A percentile compares a stretch with the other conserved stretches of the same genome.
These are phyloP conservation scores for Penicillium rolfsii DNA, from an alignment of 2,329 filamentous ascomycete genomes.

Conservation along the genomic window DNA sequence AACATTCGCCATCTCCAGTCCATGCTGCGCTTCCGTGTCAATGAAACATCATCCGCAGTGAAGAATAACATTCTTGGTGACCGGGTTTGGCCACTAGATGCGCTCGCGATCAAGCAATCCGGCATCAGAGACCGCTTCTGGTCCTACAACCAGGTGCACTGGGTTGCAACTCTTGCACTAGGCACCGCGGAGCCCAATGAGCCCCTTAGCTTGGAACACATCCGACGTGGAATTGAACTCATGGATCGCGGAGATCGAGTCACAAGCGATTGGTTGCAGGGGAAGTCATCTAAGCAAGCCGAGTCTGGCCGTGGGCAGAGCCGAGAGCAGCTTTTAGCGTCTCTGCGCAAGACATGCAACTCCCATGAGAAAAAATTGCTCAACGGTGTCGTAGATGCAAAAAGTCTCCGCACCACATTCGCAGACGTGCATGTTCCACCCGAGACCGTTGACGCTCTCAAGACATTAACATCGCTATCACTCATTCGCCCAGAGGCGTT, in stretches of 20 bases:
- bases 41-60: conserved; percentile 35
- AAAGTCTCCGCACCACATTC: conserved; percentile 84
- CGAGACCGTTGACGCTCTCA: conserved; percentile 84
- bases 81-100: conserved; percentile 37
- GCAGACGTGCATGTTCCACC: conserved; percentile 79
- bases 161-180: conserved; percentile 58
- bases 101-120: conserved; percentile 37
- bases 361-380: conserved; percentile 82
- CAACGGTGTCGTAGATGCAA: conserved; percentile 77
- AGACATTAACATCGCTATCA: conserved; percentile 85
- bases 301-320: conserved; percentile 40
- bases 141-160: conserved; percentile 64
- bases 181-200: conserved; percentile 52
- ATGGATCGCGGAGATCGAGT: conserved; percentile 48
- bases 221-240: conserved; percentile 40
- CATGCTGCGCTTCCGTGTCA: conserved; percentile 57
- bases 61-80: conserved; percentile 38
- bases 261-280: conserved; percentile 43
- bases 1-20: conserved; percentile 68
- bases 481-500: conserved; percentile 92
- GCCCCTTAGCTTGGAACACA: conserved; percentile 44
- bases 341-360: conserved; percentile 63
- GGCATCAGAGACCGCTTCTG: conserved; percentile 59
- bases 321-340: conserved; percentile 50
- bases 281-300: conserved; percentile 36